phyloP scores from a whole-genome alignment of 1,284 basidiomycete genomes.

The Pterulicium gracile region DNA sequence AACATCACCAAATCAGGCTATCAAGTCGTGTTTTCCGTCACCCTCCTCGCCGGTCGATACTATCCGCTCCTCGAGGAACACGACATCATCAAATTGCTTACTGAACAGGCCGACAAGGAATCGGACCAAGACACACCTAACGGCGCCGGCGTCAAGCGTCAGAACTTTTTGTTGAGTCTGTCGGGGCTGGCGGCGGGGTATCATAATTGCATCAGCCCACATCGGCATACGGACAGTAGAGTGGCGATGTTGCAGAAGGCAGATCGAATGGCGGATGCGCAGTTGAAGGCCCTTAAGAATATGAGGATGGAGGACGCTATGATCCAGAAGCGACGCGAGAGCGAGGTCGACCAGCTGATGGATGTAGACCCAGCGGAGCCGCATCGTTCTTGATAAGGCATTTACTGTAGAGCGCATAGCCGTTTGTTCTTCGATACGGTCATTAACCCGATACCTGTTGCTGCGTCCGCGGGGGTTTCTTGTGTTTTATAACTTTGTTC shows the following conservation, averaged over 20 bases:
- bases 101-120: constrained; percentile 26
- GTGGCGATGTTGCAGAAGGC: constrained; percentile 47
- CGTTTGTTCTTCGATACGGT: too few species aligned
- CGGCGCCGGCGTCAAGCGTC: constrained; percentile 24
- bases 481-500: constrained; percentile 16
- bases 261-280: constrained; percentile 32
- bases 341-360: constrained; percentile 16
- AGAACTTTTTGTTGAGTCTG: constrained; percentile 49
- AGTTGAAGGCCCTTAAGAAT: constrained; percentile 28
- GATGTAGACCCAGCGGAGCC: constrained; percentile 21
- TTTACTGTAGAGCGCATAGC: too few species aligned
- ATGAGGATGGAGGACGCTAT: constrained; percentile 21
- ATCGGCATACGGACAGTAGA: constrained; percentile 37
- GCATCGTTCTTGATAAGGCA: too few species aligned
- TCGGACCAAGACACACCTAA: constrained; percentile 11
- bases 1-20: constrained; percentile 49
- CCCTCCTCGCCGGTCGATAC: constrained; percentile 62
- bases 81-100: constrained; percentile 33
- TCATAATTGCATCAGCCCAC: constrained; percentile 54
- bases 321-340: constrained; percentile 22
- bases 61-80: constrained; percentile 59
- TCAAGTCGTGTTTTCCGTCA: constrained; percentile 55
- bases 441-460: too few species aligned
- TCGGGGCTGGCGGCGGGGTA: constrained; percentile 56
- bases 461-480: constrained; percentile 16